Evolutionary conservation across 2,329 filamentous ascomycete species (phyloP).

Genomic region (Trichoderma citrinoviride): DNA sequence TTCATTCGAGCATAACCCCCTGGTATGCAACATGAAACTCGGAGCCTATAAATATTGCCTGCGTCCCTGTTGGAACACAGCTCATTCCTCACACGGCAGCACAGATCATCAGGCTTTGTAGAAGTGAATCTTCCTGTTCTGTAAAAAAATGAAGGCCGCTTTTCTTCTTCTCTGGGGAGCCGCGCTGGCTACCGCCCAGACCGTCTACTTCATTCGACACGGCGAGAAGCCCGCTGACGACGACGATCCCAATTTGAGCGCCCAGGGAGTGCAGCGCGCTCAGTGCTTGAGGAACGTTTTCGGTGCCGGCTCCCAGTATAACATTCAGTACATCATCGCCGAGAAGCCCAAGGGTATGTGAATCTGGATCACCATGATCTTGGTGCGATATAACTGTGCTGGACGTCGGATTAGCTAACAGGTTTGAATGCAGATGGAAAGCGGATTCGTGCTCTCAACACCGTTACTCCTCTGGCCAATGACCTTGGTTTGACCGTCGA

Average conservation of each 20-base stretch:
- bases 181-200: constrained; percentile 32
- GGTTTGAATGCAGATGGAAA: constrained; percentile 42
- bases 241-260: constrained; percentile 45
- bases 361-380: neutral
- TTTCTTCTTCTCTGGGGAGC: constrained; percentile 2
- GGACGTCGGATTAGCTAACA: neutral
- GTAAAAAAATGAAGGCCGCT: constrained; percentile 15
- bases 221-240: constrained; percentile 59
- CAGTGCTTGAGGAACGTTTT: constrained; percentile 60
- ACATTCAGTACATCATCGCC: constrained; percentile 59
- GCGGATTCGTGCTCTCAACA: constrained; percentile 53
- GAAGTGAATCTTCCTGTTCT: neutral
- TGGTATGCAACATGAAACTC: neutral
- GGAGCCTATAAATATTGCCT: constrained; percentile 2
- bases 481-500: constrained; percentile 57
- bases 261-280: constrained; percentile 52
- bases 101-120: neutral
- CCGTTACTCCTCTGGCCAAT: constrained; percentile 53
- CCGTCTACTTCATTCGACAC: constrained; percentile 62
- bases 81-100: neutral
- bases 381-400: neutral
- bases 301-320: constrained; percentile 48
- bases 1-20: neutral
- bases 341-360: constrained; percentile 49
- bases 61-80: neutral